Evolutionary conservation across 441 rosid species (phyloP).

Genomic region (Bruguiera hainesii): DNA sequence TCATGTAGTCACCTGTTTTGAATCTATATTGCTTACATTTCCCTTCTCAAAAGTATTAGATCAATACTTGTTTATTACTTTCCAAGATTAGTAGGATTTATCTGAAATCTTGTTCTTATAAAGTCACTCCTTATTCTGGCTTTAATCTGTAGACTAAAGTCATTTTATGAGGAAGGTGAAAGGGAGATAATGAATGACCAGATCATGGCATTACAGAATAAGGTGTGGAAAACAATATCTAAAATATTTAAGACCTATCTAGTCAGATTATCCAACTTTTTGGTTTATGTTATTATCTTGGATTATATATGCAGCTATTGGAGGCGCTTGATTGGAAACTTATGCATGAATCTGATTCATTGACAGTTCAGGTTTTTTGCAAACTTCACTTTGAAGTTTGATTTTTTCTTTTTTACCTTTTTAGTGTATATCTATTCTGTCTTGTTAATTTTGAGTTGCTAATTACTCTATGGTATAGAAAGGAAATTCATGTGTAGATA

Average conservation of each 20-base stretch:
- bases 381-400: constrained; percentile 13
- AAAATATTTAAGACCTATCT: neutral
- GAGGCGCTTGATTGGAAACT: constrained; percentile 99
- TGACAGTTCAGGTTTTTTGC: constrained; percentile 38
- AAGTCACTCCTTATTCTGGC: constrained; percentile 1
- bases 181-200: constrained; percentile 79
- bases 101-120: neutral
- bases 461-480: constrained; percentile 28
- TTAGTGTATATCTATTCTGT: neutral
- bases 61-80: neutral
- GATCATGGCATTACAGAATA: constrained; percentile 62
- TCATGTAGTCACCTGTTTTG: too few species aligned
- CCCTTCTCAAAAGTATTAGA: neutral
- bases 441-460: constrained; percentile 2
- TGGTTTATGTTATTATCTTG: constrained; percentile 16
- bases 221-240: constrained; percentile 40
- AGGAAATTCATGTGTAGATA: constrained; percentile 19
- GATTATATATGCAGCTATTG: constrained; percentile 57
- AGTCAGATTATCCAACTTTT: constrained; percentile 8
- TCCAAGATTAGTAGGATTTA: neutral
- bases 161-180: constrained; percentile 81
- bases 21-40: neutral
- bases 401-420: neutral
- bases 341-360: constrained; percentile 76
- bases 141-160: constrained; percentile 52